Percentiles rank a stretch among this genome's conserved stretches.
Conservation (phyloP, 2,329 filamentous ascomycete genomes). For the Fusarium mangiferae region DNA sequence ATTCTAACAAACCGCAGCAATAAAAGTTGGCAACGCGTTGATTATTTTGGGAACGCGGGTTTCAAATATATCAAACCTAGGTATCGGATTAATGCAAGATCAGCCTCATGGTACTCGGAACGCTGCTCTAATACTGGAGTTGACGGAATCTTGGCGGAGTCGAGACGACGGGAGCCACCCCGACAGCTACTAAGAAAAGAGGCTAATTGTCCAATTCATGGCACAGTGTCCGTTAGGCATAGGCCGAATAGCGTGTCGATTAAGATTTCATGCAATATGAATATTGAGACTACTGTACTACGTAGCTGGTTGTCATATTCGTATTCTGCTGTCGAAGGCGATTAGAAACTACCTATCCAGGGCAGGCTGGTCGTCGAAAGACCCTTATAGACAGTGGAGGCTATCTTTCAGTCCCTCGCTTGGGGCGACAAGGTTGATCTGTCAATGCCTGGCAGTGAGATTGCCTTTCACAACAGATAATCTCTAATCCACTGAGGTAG, state of each 20-base stretch:
- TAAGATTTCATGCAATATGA: conserved; percentile 16
- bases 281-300: background rate
- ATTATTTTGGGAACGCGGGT: conserved; percentile 1
- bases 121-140: conserved; percentile 5
- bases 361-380: background rate
- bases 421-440: background rate
- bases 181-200: conserved; percentile 6
- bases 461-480: background rate
- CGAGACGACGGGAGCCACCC: conserved; percentile 10
- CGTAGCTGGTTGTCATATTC: background rate
- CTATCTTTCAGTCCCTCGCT: background rate
- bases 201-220: conserved; percentile 31
- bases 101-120: conserved; percentile 4
- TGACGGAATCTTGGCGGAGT: conserved; percentile 6
- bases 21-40: background rate
- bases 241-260: background rate
- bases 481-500: background rate
- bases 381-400: background rate
- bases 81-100: conserved; percentile 22
- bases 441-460: background rate
- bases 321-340: background rate
- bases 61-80: conserved; percentile 10
- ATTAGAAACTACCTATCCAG: background rate
- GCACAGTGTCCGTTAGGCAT: conserved; percentile 33
- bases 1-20: background rate